Percentiles rank a stretch among this genome's conserved stretches.
phyloP scores from a whole-genome alignment of 257 asterid species.

The Jasminum sambac region DNA sequence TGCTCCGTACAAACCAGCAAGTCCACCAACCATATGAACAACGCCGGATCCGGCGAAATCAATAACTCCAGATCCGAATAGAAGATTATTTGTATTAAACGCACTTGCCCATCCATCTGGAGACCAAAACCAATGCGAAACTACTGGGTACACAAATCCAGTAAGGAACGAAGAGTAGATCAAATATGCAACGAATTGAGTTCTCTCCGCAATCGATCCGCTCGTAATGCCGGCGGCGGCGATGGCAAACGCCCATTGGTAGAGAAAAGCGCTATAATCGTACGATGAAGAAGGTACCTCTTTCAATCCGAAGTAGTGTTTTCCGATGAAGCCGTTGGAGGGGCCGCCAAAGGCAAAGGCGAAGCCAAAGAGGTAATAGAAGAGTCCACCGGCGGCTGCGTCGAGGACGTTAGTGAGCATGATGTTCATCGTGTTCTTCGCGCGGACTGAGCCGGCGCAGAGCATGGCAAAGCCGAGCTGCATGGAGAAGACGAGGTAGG shows the following conservation, averaged over 20 bases:
- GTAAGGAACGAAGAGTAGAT: conserved; percentile 76
- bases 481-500: conserved; percentile 88
- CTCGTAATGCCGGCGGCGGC: conserved; percentile 96
- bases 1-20: conserved; percentile 80
- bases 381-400: conserved; percentile 90
- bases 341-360: conserved; percentile 83
- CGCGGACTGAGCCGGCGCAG: conserved; percentile 94
- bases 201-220: conserved; percentile 86
- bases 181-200: conserved; percentile 78
- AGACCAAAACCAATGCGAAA: conserved; percentile 93
- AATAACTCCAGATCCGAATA: conserved; percentile 80
- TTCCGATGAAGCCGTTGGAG: conserved; percentile 84
- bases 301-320: conserved; percentile 64
- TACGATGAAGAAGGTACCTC: conserved; percentile 41
- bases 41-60: conserved; percentile 97
- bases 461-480: conserved; percentile 97
- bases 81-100: conserved; percentile 25
- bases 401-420: conserved; percentile 95
- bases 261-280: conserved; percentile 65
- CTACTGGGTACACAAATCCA: conserved; percentile 86
- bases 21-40: conserved; percentile 91
- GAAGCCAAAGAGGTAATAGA: conserved; percentile 81
- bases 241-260: conserved; percentile 96
- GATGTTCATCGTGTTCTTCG: conserved; percentile 87
- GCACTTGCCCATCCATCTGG: conserved; percentile 95